These are phyloP conservation scores for Phoenix dactylifera DNA, from an alignment of 176 grass and related monocot species.

Conservation along the genomic window DNA sequence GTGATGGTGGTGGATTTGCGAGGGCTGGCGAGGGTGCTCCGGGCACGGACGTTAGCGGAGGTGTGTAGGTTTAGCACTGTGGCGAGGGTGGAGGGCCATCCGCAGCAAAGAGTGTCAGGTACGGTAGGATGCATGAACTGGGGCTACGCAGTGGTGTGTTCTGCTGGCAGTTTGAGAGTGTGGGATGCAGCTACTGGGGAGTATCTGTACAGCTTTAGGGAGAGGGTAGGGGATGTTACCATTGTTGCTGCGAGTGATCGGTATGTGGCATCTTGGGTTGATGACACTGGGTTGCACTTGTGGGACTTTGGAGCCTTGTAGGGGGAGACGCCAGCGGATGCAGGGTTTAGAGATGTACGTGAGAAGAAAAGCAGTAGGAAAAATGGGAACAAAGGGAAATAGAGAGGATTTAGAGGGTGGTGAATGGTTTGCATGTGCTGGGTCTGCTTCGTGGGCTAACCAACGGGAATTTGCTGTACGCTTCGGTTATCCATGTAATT, in stretches of 20 bases:
- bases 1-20: constrained; percentile 16
- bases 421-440: too few species aligned
- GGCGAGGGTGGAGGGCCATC: constrained; percentile 4
- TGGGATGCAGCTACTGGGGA: constrained; percentile 20
- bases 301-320: constrained; percentile 29
- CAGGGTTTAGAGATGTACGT: too few species aligned
- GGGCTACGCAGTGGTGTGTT: constrained; percentile 16
- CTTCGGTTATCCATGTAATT: too few species aligned
- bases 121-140: constrained; percentile 32
- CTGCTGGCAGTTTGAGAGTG: not conserved
- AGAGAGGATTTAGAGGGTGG: too few species aligned
- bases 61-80: constrained; percentile 17
- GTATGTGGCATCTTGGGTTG: constrained; percentile 19
- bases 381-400: too few species aligned
- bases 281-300: constrained; percentile 25
- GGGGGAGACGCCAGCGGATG: not conserved
- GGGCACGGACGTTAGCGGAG: constrained; percentile 14
- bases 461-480: too few species aligned
- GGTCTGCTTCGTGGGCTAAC: too few species aligned
- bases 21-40: constrained; percentile 13
- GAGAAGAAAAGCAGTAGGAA: too few species aligned
- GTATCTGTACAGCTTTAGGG: constrained; percentile 30
- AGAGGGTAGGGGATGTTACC: constrained; percentile 10
- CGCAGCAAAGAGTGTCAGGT: not conserved
- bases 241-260: constrained; percentile 11